These are phyloP conservation scores for Aaosphaeria arxii DNA, from an alignment of 2,329 filamentous ascomycete species.

Conservation along the genomic window DNA sequence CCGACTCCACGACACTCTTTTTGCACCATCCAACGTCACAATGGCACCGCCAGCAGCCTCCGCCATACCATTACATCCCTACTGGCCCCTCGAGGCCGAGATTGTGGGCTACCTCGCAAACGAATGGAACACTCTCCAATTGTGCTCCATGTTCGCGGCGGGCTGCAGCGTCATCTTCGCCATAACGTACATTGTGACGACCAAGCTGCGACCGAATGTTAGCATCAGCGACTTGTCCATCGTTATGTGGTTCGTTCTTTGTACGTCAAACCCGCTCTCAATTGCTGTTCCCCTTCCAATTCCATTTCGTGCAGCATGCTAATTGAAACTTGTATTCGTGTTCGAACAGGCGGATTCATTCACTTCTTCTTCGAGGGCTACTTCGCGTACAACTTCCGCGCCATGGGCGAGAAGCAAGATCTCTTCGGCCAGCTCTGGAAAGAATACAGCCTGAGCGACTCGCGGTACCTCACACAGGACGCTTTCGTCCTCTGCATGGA, in stretches of 20 bases:
- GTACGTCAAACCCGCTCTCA: constrained; percentile 45
- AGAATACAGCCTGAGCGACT: constrained; percentile 85
- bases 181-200: constrained; percentile 54
- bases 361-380: constrained; percentile 87
- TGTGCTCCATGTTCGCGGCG: constrained; percentile 60
- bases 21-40: background rate
- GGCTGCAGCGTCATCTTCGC: constrained; percentile 58
- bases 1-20: background rate
- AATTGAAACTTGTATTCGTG: background rate
- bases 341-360: constrained; percentile 57
- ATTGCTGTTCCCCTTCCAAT: too few relatives aligned
- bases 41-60: constrained; percentile 2
- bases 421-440: constrained; percentile 88
- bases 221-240: constrained; percentile 54
- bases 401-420: constrained; percentile 65
- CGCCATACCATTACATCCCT: constrained; percentile 55
- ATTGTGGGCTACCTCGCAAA: constrained; percentile 67
- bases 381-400: constrained; percentile 67
- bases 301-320: constrained; percentile 1
- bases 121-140: constrained; percentile 55
- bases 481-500: constrained; percentile 87
- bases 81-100: constrained; percentile 64
- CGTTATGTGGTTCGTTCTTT: constrained; percentile 74
- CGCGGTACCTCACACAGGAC: constrained; percentile 74
- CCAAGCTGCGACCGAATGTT: constrained; percentile 52